Conservation (phyloP, 2,329 filamentous ascomycete genomes). For the Colletotrichum nymphaeae region DNA sequence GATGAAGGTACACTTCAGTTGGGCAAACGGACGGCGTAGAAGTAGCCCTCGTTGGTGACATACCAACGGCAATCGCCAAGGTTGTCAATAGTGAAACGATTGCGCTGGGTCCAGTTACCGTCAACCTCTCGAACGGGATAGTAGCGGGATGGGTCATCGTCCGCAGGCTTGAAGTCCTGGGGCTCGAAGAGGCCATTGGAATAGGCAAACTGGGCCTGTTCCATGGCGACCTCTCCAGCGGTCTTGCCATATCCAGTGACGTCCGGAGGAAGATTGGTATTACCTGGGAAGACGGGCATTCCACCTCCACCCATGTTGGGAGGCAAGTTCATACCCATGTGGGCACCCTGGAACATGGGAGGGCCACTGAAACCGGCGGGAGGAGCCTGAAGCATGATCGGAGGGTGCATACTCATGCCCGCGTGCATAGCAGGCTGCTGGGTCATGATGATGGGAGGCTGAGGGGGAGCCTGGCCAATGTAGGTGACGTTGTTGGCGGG, state of each 20-base stretch:
- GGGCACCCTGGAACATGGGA: constrained; percentile 21
- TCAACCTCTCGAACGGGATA: constrained; percentile 73
- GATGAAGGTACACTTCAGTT: constrained; percentile 40
- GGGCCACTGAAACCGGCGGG: constrained; percentile 19
- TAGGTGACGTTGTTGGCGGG: constrained; percentile 41
- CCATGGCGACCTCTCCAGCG: constrained; percentile 56
- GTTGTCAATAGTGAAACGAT: constrained; percentile 69
- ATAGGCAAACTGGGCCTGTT: constrained; percentile 61
- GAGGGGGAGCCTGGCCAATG: constrained; percentile 41
- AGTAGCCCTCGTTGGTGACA: constrained; percentile 65
- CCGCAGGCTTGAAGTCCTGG: constrained; percentile 72
- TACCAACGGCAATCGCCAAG: constrained; percentile 70
- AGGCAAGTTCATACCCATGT: constrained; percentile 29
- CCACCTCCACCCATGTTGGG: constrained; percentile 10
- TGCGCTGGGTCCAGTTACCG: constrained; percentile 69
- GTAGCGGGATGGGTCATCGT: constrained; percentile 69
- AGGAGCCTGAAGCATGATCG: constrained; percentile 47
- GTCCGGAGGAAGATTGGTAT: constrained; percentile 55
- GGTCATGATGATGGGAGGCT: constrained; percentile 45
- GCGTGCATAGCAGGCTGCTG: constrained; percentile 47
- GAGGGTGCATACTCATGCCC: constrained; percentile 15
- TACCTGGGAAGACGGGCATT: constrained; percentile 48
- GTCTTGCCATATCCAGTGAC: constrained; percentile 65
- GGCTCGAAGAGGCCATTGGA: constrained; percentile 64
- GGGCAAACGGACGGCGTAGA: constrained; percentile 69